Percentiles rank a stretch among this genome's conserved stretches.
These are phyloP conservation scores for Purpureocillium lavendulum DNA, from an alignment of 2,329 filamentous ascomycete genomes.

Conservation along the genomic window DNA sequence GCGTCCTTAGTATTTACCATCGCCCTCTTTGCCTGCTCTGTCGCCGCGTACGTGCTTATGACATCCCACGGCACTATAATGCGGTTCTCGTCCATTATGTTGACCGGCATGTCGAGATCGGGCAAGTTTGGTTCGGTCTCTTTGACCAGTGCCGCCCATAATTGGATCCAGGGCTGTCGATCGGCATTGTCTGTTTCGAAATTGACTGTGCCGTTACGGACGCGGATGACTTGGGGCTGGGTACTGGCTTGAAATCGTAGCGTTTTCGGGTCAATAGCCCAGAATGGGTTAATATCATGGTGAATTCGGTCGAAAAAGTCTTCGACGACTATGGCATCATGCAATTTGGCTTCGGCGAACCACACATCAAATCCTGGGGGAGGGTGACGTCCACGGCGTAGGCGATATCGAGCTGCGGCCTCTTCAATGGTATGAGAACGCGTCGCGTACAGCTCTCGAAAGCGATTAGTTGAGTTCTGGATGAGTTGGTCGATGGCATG, in stretches of 20 bases:
- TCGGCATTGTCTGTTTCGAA: constrained; percentile 28
- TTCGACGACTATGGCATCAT: constrained; percentile 49
- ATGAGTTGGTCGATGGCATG: neutral
- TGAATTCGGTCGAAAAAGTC: constrained; percentile 59
- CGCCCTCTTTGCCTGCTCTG: constrained; percentile 34
- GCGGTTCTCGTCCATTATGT: constrained; percentile 54
- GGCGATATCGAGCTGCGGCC: constrained; percentile 47
- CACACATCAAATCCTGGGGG: constrained; percentile 57
- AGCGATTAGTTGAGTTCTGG: too few species aligned
- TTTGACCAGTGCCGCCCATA: constrained; percentile 39
- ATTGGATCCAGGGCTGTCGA: constrained; percentile 35
- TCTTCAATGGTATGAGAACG: constrained; percentile 16
- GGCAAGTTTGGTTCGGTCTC: constrained; percentile 47
- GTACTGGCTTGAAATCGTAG: constrained; percentile 28
- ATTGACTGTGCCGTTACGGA: constrained; percentile 34
- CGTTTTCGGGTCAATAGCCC: constrained; percentile 40
- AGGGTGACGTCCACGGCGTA: constrained; percentile 48
- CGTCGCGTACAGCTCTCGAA: too few species aligned
- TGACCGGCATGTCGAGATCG: constrained; percentile 60
- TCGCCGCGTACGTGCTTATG: constrained; percentile 39
- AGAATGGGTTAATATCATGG: constrained; percentile 53
- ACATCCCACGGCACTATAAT: constrained; percentile 52
- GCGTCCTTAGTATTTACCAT: constrained; percentile 34
- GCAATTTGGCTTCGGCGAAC: constrained; percentile 44
- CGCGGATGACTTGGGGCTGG: constrained; percentile 37